These are phyloP conservation scores for Botrytis porri DNA, from an alignment of 2,329 filamentous ascomycete species.

Conservation along the genomic window DNA sequence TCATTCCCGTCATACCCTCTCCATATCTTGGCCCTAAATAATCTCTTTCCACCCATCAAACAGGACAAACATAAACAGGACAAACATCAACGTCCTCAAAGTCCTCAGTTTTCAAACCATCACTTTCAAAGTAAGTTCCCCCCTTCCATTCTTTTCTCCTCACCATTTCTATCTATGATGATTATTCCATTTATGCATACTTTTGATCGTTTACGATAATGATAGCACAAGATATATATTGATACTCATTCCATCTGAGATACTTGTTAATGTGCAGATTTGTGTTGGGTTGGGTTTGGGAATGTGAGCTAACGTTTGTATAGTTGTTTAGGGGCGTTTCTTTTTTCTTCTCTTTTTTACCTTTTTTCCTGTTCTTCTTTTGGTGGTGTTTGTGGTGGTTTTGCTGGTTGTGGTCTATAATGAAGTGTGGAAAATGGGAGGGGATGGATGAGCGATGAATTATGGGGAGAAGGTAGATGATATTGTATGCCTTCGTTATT, in stretches of 20 bases:
- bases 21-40: too few relatives aligned
- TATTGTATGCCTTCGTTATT: neutral
- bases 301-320: neutral
- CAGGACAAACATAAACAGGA: neutral
- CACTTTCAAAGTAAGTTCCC: neutral
- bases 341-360: too few relatives aligned
- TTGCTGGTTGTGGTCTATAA: neutral
- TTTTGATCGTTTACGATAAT: neutral
- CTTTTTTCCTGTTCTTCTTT: too few relatives aligned
- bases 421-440: neutral
- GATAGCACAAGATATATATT: rapidly evolving
- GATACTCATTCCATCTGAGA: neutral
- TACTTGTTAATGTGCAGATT: neutral
- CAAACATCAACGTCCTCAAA: neutral
- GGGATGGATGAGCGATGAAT: too few relatives aligned
- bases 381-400: too few relatives aligned
- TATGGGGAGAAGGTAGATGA: rapidly evolving
- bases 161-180: neutral
- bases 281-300: neutral
- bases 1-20: too few relatives aligned
- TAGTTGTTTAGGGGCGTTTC: neutral
- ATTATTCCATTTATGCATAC: neutral
- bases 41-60: neutral
- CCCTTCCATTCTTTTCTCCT: too few relatives aligned
- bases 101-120: rapidly evolving